Evolutionary conservation across 2,329 filamentous ascomycete species (phyloP).

Genomic region (Monilinia laxa): DNA sequence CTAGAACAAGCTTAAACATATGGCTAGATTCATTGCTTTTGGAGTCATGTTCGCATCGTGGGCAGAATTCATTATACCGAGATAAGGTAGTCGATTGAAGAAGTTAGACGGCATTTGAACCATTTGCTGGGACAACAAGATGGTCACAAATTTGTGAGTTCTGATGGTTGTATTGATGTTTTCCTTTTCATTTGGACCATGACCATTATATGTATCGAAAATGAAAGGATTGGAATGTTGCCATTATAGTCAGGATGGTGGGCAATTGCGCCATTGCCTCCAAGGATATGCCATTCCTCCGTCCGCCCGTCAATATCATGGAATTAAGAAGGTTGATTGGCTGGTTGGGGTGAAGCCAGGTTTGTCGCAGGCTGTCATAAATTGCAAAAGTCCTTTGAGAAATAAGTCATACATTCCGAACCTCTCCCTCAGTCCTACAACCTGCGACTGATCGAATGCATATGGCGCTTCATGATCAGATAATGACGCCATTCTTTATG

Average conservation of each 20-base stretch:
- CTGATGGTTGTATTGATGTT: constrained; percentile 47
- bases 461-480: background rate
- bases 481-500: background rate
- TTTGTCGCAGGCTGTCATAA: background rate
- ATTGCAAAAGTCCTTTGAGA: background rate
- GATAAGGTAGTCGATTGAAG: constrained; percentile 42
- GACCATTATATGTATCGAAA: constrained; percentile 47
- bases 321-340: background rate
- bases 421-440: constrained; percentile 32
- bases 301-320: background rate
- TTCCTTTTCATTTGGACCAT: constrained; percentile 42
- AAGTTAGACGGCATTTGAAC: constrained; percentile 44
- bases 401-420: constrained; percentile 34
- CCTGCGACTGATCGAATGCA: constrained; percentile 31
- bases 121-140: constrained; percentile 46
- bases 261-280: background rate
- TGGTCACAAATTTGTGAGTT: constrained; percentile 44
- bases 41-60: constrained; percentile 48
- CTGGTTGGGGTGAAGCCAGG: background rate
- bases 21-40: constrained; percentile 46
- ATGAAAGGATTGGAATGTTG: constrained; percentile 43
- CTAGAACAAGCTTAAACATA: constrained; percentile 46
- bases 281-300: background rate
- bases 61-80: constrained; percentile 48
- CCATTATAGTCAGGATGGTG: background rate